Evolutionary conservation across 805 yeast genomes (phyloP), one percentile per base, ranked within the genome.

Genomic region (Ogataea naganishii): DNA sequence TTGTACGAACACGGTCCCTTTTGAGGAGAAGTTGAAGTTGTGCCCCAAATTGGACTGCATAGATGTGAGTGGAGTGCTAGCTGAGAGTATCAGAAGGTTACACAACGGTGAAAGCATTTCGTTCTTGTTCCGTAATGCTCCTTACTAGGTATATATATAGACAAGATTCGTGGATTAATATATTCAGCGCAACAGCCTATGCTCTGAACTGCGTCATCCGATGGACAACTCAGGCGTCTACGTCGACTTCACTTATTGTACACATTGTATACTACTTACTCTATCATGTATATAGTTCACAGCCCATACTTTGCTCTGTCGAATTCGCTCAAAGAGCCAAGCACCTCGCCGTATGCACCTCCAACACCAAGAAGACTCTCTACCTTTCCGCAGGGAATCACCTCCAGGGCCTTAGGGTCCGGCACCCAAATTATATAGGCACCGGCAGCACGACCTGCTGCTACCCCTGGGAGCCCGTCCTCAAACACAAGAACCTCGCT

Each of bases 381-480:
- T 7, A 64, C 46, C 39, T 74, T 40, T 24, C 67, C 65, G 7
- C 75, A 72, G 11, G 56, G 49, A 39, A 82, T 54, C 6, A 71
- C 68, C 13, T 63, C 59, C 20, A 70, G 46, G 0, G 94, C 94
- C 34, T 81, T 72, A 16, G 67, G 66, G 53, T 89, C 89, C 7
- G 98, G 97, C 10, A 88, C 80, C 98, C 97, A 92, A 27, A 89
- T 69, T n/a, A 89, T 95, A 32, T 66, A 67, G 10, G 84, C 81
- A 8, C 86, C 88, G 20, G 95, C 85, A 12, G 81, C 76, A 33
- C 68, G 69, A 10, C 95, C 98, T 4, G 95, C 79, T 12, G 62
- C 48, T 14, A 89, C 89, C 3, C 99, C 99, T 1, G 95, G 88
- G 25, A 86, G 63, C 3, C 96, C 97, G 56, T 92, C 99, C 61